Evolutionary conservation across 805 yeast species (phyloP).

Genomic region (Naumovozyma baii): DNA sequence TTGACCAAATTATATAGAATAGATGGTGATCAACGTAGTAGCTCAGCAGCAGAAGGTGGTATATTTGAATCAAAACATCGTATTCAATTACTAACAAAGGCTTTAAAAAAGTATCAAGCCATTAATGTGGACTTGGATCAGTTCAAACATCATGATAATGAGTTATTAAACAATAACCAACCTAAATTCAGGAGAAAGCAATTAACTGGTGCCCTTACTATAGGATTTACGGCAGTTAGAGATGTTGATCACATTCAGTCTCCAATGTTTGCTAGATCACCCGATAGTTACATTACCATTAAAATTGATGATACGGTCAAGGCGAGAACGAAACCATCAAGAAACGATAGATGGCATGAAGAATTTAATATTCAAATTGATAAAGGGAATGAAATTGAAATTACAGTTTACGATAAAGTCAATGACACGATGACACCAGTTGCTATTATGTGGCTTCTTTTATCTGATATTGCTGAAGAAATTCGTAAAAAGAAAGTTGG

Average conservation of each 20-base stretch:
- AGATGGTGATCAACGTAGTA: constrained; percentile 83
- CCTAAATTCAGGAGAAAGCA: constrained; percentile 75
- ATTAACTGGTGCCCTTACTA: constrained; percentile 65
- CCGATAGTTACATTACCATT: constrained; percentile 68
- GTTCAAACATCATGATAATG: constrained; percentile 49
- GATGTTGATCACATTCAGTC: constrained; percentile 91
- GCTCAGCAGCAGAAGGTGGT: constrained; percentile 84
- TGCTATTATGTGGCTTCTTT: constrained; percentile 82
- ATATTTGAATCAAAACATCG: constrained; percentile 75
- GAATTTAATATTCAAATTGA: constrained; percentile 72
- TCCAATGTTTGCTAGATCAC: constrained; percentile 65
- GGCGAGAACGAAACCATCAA: constrained; percentile 63
- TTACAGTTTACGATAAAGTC: constrained; percentile 73
- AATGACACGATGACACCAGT: constrained; percentile 70
- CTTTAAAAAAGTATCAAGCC: constrained; percentile 80
- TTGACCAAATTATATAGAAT: constrained; percentile 73
- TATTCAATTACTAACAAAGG: constrained; percentile 70
- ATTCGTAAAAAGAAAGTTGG: constrained; percentile 82
- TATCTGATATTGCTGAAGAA: constrained; percentile 90
- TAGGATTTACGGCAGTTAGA: constrained; percentile 67
- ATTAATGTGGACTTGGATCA: constrained; percentile 65
- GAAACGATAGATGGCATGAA: constrained; percentile 76
- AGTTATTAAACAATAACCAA: constrained; percentile 48
- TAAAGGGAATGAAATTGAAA: constrained; percentile 84
- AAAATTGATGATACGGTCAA: constrained; percentile 84